Percentiles rank a stretch among this genome's conserved stretches.
These are phyloP conservation scores for Pichia nakasei DNA, from an alignment of 805 yeast genomes.

Conservation along the genomic window DNA sequence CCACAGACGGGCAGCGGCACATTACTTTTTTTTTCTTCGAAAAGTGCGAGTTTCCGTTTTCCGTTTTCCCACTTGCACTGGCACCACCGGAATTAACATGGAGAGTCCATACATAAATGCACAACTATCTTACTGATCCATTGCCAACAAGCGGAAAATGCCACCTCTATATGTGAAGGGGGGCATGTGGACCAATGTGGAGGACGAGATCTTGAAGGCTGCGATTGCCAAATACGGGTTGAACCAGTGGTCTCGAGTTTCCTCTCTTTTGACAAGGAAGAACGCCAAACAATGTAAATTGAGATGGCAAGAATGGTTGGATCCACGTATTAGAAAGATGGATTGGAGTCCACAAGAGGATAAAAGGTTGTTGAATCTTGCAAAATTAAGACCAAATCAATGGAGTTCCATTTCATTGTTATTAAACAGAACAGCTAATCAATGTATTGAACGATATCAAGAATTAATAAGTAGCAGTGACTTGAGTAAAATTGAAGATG, in stretches of 20 bases:
- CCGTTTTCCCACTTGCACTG: too few species aligned
- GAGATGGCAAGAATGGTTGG: constrained; percentile 84
- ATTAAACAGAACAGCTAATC: constrained; percentile 78
- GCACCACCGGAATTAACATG: too few species aligned
- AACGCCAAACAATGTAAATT: constrained; percentile 89
- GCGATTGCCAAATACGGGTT: constrained; percentile 91
- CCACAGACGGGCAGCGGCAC: too few species aligned
- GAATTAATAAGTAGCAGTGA: constrained; percentile 43
- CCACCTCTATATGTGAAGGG: constrained; percentile 73
- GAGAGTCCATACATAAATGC: too few species aligned
- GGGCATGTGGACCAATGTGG: constrained; percentile 82
- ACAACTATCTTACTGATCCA: too few species aligned
- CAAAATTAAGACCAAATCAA: constrained; percentile 74
- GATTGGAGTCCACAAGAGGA: constrained; percentile 79
- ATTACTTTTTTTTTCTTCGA: too few species aligned
- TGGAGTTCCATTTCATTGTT: constrained; percentile 87
- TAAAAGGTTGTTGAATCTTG: constrained; percentile 54
- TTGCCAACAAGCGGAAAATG: too few species aligned
- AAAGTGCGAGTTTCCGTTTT: too few species aligned
- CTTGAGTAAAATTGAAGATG: constrained; percentile 16
- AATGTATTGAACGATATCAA: constrained; percentile 81
- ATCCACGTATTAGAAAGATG: constrained; percentile 55
- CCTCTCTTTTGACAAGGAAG: constrained; percentile 76
- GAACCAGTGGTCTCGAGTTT: constrained; percentile 90
- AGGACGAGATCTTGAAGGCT: constrained; percentile 80